Base-by-base conservation (phyloP, 208 protist species). In the Trypanosoma cruzi region DNA sequence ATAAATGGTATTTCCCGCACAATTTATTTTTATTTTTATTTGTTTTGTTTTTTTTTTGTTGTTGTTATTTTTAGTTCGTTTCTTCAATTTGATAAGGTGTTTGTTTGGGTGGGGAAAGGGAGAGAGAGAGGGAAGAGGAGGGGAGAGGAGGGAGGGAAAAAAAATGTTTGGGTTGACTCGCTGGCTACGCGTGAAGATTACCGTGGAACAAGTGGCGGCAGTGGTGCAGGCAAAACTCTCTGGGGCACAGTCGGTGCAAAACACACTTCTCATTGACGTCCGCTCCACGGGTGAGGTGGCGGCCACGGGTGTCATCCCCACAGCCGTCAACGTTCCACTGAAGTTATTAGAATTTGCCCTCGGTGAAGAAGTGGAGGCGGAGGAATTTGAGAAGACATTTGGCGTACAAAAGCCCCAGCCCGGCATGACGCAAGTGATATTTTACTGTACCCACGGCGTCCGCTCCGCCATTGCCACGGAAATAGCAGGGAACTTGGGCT, bases 371-470 rank as follows among this genome's bases (percentile, higher is more conserved):
- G 55, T 90, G 13, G 66, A 69, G 11, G 79, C 77, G 5, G 84
- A 78, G 6, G 83, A 89, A 58, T 94, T 94, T 57, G 56, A 50
- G 20, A 60, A 73, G 26, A 72, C 66, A 24, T 89, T 88, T 52
- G 81, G 81, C 16, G 61, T 76, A 0, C 42, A 77, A 36, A 77
- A 82, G n/a, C 85, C 85, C 22, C 60, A 79, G 1, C 68, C 44
- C 22, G 76, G 75, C 4, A 55, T 64, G 5, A 78, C 83, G 16
- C 79, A 86, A 64, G 48, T 94, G 11, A 69, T 94, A 55, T 87
- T 94, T 61, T 94, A 94, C 78, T 91, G 88, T 68, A 80, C 80
- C 0, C 80, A 88, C 50, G 88, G 88, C 8, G 74, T 89, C 4
- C 82, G 88, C 24, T 94, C 88, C 34, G 78, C 80, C 7, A 68